These are phyloP conservation scores for Arbutus unedo DNA, from an alignment of 148 eudicot species.

Conservation along the genomic window DNA sequence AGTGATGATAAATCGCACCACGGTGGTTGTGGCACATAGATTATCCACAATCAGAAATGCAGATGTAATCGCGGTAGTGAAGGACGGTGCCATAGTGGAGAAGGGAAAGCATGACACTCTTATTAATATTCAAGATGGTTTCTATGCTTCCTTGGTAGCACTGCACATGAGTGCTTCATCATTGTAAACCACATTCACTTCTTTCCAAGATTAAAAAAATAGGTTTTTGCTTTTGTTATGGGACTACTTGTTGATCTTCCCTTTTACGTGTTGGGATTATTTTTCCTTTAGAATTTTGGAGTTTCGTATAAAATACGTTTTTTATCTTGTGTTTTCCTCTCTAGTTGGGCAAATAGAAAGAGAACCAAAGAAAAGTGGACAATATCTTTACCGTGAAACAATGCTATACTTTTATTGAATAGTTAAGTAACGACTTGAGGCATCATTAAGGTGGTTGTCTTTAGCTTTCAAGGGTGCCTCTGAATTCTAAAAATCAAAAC, in stretches of 20 bases:
- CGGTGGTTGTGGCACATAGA: conserved; percentile 65
- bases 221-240: neutral
- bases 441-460: too few relatives aligned
- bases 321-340: neutral
- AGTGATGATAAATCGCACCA: conserved; percentile 63
- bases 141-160: conserved; percentile 55
- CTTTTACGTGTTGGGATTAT: too few relatives aligned
- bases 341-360: neutral
- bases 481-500: too few relatives aligned
- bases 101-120: conserved; percentile 63
- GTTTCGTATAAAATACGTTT: too few relatives aligned
- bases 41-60: conserved; percentile 64
- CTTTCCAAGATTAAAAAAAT: neutral
- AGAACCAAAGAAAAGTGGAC: neutral
- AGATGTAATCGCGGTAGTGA: conserved; percentile 61
- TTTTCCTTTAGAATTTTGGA: neutral
- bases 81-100: conserved; percentile 64
- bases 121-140: conserved; percentile 48
- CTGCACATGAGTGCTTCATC: conserved; percentile 45
- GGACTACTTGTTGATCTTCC: neutral
- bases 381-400: too few relatives aligned
- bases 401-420: too few relatives aligned
- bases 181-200: neutral
- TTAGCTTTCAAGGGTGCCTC: too few relatives aligned
- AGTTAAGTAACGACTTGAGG: too few relatives aligned